Evolutionary conservation across 257 asterid species (phyloP).

Genomic region (Lantana camara): DNA sequence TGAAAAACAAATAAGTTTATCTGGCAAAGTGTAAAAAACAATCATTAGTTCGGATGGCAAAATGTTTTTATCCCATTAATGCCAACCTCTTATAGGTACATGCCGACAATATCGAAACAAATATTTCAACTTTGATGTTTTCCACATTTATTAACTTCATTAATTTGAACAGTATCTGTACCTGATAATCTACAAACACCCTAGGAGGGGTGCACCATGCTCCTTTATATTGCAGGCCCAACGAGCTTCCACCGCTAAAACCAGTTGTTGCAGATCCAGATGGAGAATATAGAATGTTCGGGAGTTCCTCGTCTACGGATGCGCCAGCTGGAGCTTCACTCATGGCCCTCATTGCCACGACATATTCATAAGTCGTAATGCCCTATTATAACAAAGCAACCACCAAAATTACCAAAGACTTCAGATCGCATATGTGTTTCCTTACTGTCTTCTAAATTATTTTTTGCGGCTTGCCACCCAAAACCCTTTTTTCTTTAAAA

Average conservation of each 20-base stretch:
- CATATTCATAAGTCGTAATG: slow-evolving; percentile 91
- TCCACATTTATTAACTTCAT: too few relatives aligned
- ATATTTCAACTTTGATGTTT: too few relatives aligned
- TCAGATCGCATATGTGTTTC: slow-evolving; percentile 8
- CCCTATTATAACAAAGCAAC: slow-evolving; percentile 54
- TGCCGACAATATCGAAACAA: neutral
- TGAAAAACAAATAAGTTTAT: too few relatives aligned
- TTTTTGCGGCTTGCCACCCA: too few relatives aligned
- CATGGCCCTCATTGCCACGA: slow-evolving; percentile 98
- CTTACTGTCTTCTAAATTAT: neutral
- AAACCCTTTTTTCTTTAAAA: too few relatives aligned
- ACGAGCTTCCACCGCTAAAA: slow-evolving; percentile 93
- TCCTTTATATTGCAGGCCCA: slow-evolving; percentile 97
- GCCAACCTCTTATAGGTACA: neutral
- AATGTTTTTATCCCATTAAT: too few relatives aligned
- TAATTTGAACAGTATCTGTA: slow-evolving; percentile 19
- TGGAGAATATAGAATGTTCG: slow-evolving; percentile 76
- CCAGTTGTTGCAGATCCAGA: slow-evolving; percentile 96
- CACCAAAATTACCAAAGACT: neutral
- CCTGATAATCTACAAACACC: slow-evolving; percentile 97
- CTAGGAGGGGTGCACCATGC: slow-evolving; percentile 99
- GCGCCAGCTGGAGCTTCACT: slow-evolving; percentile 89
- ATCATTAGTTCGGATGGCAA: too few relatives aligned
- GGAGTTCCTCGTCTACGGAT: slow-evolving; percentile 79
- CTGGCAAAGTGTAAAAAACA: too few relatives aligned